Evolutionary conservation across 768 basidiomycete species (phyloP).

Genomic region (Boletus pseudo-olivaceus): DNA sequence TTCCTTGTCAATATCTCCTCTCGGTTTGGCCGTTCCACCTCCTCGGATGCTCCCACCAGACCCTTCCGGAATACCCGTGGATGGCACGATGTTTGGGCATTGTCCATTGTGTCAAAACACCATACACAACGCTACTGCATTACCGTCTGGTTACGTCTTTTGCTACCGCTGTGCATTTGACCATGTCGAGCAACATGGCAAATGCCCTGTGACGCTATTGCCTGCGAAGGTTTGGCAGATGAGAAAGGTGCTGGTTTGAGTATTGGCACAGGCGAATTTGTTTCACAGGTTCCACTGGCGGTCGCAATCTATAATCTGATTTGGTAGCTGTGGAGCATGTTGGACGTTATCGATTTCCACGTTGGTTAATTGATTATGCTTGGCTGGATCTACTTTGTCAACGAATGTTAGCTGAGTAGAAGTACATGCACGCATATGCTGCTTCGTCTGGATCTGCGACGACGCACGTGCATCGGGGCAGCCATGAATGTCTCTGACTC

Average conservation of each 20-base stretch:
- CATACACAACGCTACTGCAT: slow-evolving; percentile 82
- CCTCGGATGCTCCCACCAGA: slow-evolving; percentile 75
- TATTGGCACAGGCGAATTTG: background rate
- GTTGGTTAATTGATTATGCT: slow-evolving; percentile 5
- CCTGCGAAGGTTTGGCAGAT: slow-evolving; percentile 76
- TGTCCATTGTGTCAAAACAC: slow-evolving; percentile 76
- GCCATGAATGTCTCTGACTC: background rate
- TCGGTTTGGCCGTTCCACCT: slow-evolving; percentile 71
- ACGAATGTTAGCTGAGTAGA: background rate
- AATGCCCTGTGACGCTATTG: slow-evolving; percentile 85
- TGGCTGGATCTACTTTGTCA: background rate
- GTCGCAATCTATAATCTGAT: slow-evolving; percentile 9
- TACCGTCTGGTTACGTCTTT: slow-evolving; percentile 92
- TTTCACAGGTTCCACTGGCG: background rate
- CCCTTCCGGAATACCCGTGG: slow-evolving; percentile 64
- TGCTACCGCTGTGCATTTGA: slow-evolving; percentile 91
- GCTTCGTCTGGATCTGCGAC: background rate
- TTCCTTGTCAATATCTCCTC: slow-evolving; percentile 56
- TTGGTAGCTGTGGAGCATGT: background rate
- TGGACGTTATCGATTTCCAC: slow-evolving; percentile 5
- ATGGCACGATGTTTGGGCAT: slow-evolving; percentile 64
- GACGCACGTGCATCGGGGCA: slow-evolving; percentile 24
- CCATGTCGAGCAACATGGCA: slow-evolving; percentile 70
- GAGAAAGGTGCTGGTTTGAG: slow-evolving; percentile 78
- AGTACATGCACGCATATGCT: background rate